These are phyloP conservation scores for Irpex sp. DNA, from an alignment of 1,284 basidiomycete species.

Conservation along the genomic window DNA sequence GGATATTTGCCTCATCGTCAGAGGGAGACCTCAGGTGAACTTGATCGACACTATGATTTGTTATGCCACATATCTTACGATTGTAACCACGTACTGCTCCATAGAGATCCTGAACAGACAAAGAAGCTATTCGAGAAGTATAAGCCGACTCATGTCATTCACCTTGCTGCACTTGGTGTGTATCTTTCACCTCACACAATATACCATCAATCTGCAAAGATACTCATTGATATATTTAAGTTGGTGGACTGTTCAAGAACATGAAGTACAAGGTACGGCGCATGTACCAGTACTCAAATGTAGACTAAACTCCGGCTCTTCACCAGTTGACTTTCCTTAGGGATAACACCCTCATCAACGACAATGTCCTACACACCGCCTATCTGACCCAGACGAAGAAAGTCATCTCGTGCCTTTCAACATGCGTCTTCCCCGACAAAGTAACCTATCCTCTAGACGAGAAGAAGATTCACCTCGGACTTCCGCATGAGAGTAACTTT, in stretches of 20 bases:
- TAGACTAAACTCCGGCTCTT: not conserved
- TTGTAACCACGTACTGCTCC: not conserved
- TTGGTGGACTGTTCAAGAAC: conserved; percentile 89
- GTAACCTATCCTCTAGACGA: conserved; percentile 88
- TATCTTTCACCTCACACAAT: conserved; percentile 8
- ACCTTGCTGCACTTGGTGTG: conserved; percentile 81
- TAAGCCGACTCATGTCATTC: conserved; percentile 89
- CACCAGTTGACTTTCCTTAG: conserved; percentile 77
- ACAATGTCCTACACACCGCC: conserved; percentile 78
- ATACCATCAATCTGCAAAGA: too few relatives aligned
- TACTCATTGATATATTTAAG: conserved; percentile 34
- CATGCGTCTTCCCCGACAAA: conserved; percentile 87
- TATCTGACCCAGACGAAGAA: conserved; percentile 64
- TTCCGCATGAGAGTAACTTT: conserved; percentile 87
- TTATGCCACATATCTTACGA: not conserved
- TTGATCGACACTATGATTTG: not conserved
- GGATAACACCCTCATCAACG: conserved; percentile 90
- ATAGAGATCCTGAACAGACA: conserved; percentile 63
- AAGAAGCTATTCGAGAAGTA: conserved; percentile 77
- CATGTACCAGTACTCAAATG: conserved; percentile 6
- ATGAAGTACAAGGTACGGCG: conserved; percentile 77
- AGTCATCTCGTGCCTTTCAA: conserved; percentile 84
- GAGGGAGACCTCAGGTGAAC: conserved; percentile 76
- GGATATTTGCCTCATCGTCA: conserved; percentile 77
- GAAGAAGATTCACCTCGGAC: conserved; percentile 82